Percentiles rank a stretch among this genome's conserved stretches.
Conservation (phyloP, 2,329 filamentous ascomycete species). For the Nemania diffusa region DNA sequence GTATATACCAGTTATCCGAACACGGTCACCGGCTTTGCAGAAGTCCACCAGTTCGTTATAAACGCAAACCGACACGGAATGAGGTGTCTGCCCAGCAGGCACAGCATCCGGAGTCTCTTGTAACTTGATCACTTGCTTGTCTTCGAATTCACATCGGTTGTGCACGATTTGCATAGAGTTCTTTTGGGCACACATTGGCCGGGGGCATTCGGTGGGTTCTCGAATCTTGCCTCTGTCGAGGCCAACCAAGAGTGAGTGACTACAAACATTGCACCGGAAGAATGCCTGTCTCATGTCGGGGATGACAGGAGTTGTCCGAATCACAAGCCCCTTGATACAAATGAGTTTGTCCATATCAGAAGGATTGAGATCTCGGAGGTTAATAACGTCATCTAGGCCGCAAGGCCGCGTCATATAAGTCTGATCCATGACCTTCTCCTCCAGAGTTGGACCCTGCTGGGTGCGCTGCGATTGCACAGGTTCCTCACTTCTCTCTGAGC, state of each 20-base stretch:
- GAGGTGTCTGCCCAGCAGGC: slow-evolving; percentile 94
- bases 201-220: slow-evolving; percentile 90
- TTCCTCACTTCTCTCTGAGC: slow-evolving; percentile 76
- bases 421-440: slow-evolving; percentile 82
- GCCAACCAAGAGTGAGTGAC: slow-evolving; percentile 88
- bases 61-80: slow-evolving; percentile 94
- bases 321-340: slow-evolving; percentile 94
- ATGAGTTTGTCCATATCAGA: slow-evolving; percentile 96
- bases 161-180: slow-evolving; percentile 99
- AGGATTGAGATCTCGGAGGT: slow-evolving; percentile 93
- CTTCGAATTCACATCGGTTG: slow-evolving; percentile 92
- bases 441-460: slow-evolving; percentile 67
- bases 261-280: slow-evolving; percentile 94
- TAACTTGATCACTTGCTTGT: slow-evolving; percentile 98
- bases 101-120: slow-evolving; percentile 97
- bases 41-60: slow-evolving; percentile 98
- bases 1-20: slow-evolving; percentile 97
- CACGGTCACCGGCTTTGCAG: slow-evolving; percentile 96
- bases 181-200: slow-evolving; percentile 80
- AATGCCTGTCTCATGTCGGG: slow-evolving; percentile 99
- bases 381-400: slow-evolving; percentile 85
- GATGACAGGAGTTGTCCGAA: slow-evolving; percentile 94
- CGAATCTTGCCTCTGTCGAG: slow-evolving; percentile 96
- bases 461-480: slow-evolving; percentile 55
- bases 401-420: slow-evolving; percentile 90